Evolutionary conservation across 495 filamentous ascomycete species (phyloP).

Genomic region (Penicillium taxi): DNA sequence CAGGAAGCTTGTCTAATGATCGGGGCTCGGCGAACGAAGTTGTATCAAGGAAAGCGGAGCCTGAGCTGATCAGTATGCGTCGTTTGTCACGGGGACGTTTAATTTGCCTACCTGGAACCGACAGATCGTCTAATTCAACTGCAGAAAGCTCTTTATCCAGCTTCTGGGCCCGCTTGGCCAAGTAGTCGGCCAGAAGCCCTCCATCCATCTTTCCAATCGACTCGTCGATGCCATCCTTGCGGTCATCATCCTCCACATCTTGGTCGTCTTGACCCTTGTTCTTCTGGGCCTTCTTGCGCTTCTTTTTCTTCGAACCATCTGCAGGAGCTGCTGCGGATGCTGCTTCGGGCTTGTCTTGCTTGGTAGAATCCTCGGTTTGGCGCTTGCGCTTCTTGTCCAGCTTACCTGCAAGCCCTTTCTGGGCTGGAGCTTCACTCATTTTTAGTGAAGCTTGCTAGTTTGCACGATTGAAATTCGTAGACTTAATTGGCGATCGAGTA

Average conservation of each 20-base stretch:
- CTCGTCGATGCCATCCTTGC: constrained; percentile 63
- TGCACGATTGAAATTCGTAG: neutral
- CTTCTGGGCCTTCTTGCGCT: constrained; percentile 45
- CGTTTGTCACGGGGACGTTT: neutral
- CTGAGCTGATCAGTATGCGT: constrained; percentile 27
- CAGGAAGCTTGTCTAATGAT: constrained; percentile 59
- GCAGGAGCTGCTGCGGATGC: constrained; percentile 18
- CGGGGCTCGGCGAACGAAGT: constrained; percentile 59
- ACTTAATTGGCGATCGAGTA: constrained; percentile 5
- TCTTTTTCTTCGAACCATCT: constrained; percentile 34
- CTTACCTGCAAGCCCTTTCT: constrained; percentile 28
- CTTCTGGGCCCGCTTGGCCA: constrained; percentile 68
- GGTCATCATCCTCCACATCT: constrained; percentile 49
- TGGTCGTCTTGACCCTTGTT: constrained; percentile 43
- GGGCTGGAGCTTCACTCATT: constrained; percentile 17
- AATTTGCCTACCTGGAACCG: constrained; percentile 60
- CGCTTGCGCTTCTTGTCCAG: constrained; percentile 47
- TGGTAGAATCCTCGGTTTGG: constrained; percentile 39
- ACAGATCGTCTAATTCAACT: constrained; percentile 74
- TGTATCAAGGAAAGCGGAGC: constrained; percentile 59
- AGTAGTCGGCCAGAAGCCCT: constrained; percentile 73
- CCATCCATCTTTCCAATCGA: constrained; percentile 76
- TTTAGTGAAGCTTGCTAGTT: neutral
- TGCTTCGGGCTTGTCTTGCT: constrained; percentile 23
- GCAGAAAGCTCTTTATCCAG: constrained; percentile 71